Evolutionary conservation across 345 rosid genomes (phyloP), one percentile per base, ranked within the genome.

Genomic region (Populus ilicifolia): DNA sequence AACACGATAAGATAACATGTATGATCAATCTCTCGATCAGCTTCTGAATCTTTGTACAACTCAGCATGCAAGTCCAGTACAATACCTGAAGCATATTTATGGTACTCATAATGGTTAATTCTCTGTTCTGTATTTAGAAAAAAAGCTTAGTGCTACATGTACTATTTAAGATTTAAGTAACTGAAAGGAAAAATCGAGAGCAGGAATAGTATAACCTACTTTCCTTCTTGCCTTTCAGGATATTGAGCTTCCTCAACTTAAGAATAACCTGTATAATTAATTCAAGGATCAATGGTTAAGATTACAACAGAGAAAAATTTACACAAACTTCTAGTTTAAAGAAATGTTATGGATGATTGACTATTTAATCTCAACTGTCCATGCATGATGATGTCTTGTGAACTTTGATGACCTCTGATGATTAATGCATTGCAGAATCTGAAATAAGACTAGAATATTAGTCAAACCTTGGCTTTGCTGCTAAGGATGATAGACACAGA

Each of bases 181-280:
- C 0, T 18, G 14, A 23, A 59, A 38, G 41, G 18, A 50, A 39
- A 56, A 66, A 9, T 72, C 44, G 66, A 62, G 41, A 68, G 54
- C 9, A 62, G 61, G 5, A 30, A 75, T 44, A 35, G 75, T 39
- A 30, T 39, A 36, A 50, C 94, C 1, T 87, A 93, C 99, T 82
- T 87, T 90, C 86, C 78, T 83, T 89, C 80, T 87, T 92, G 84
- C 89, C 89, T 87, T 90, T 89, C 73, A 90, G 80, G 74, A 95
- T 77, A 83, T 84, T 90, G 73, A 84, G 93, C 86, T 88, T 91
- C 88, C 84, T 86, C 67, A 83, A 74, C 83, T 83, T 86, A 33
- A 96, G 89, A 75, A 92, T 80, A 81, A 92, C 93, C 97, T 94
- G 89, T 50, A 73, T 70, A 76, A 67, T 78, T 69, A 18, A 9